A percentile compares a stretch with the other conserved stretches of the same genome.
phyloP scores from a whole-genome alignment of 2,329 filamentous ascomycete genomes.

The Sphaerulina musiva region DNA sequence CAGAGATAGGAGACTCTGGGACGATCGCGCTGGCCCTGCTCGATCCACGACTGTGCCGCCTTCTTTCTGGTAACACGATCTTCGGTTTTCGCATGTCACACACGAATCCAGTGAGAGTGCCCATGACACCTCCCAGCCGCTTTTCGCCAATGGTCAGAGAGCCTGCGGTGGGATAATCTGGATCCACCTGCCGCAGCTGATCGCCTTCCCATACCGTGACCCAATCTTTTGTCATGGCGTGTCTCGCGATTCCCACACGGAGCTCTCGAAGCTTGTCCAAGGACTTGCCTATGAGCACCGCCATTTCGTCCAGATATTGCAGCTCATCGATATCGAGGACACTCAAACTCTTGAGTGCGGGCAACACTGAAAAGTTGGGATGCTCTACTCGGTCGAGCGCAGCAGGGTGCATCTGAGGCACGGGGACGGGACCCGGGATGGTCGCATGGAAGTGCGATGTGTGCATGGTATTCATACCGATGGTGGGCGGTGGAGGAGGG shows the following conservation, averaged over 20 bases:
- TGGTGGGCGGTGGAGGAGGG: slow-evolving; percentile 35
- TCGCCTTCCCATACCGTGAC: slow-evolving; percentile 57
- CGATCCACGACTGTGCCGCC: slow-evolving; percentile 8
- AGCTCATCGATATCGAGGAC: slow-evolving; percentile 77
- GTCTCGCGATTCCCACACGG: slow-evolving; percentile 62
- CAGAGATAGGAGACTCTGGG: slow-evolving; percentile 3
- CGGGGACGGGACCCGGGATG: slow-evolving; percentile 15
- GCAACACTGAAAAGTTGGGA: slow-evolving; percentile 72
- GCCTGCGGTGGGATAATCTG: slow-evolving; percentile 49
- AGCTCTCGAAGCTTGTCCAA: slow-evolving; percentile 61
- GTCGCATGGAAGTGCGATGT: slow-evolving; percentile 7
- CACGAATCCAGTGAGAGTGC: slow-evolving; percentile 60
- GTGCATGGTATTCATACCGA: slow-evolving; percentile 22
- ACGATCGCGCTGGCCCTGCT: slow-evolving; percentile 5
- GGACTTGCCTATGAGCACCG: slow-evolving; percentile 66
- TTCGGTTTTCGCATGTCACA: slow-evolving; percentile 49
- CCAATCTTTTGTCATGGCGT: slow-evolving; percentile 50
- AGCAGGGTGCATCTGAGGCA: slow-evolving; percentile 23
- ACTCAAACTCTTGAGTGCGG: slow-evolving; percentile 65
- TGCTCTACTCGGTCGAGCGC: slow-evolving; percentile 59
- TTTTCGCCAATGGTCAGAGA: slow-evolving; percentile 51
- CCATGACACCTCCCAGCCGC: slow-evolving; percentile 61
- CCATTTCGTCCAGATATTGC: slow-evolving; percentile 78
- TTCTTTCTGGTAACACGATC: slow-evolving; percentile 22
- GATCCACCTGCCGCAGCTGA: slow-evolving; percentile 57